phyloP scores from a whole-genome alignment of 768 basidiomycete species.

The Pleurotus eryngii region DNA sequence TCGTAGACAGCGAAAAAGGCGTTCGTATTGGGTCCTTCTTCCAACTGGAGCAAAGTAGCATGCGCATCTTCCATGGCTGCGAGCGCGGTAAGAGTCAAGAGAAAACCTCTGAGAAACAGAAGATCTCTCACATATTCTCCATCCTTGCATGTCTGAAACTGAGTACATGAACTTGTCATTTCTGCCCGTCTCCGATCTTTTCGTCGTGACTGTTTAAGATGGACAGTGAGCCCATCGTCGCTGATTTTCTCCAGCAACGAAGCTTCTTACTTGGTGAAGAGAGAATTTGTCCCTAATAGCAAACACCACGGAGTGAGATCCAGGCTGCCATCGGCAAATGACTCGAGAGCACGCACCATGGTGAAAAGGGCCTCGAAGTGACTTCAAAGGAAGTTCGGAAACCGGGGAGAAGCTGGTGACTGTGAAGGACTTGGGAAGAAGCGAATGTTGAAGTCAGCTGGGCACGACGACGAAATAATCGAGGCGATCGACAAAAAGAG shows the following conservation, averaged over 20 bases:
- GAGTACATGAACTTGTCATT: constrained; percentile 72
- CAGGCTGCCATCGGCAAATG: background rate
- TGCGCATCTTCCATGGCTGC: constrained; percentile 98
- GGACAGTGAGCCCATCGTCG: constrained; percentile 7
- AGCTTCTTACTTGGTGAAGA: constrained; percentile 67
- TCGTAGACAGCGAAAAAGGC: constrained; percentile 97
- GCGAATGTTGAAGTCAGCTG: constrained; percentile 12
- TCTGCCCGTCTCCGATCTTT: constrained; percentile 70
- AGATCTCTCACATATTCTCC: constrained; percentile 87
- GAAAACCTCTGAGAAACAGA: background rate
- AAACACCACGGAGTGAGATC: background rate
- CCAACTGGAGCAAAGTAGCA: constrained; percentile 67
- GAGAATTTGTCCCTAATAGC: constrained; percentile 73
- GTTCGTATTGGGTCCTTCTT: constrained; percentile 49
- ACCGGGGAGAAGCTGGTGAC: constrained; percentile 5
- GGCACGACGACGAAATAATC: constrained; percentile 8
- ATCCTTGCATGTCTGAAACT: constrained; percentile 97
- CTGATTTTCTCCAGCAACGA: constrained; percentile 1
- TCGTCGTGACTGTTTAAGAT: constrained; percentile 63
- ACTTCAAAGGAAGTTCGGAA: background rate
- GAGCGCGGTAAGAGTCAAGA: background rate
- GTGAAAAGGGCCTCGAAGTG: background rate
- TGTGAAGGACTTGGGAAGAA: constrained; percentile 7
- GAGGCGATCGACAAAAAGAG: constrained; percentile 10
- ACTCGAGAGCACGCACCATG: constrained; percentile 29